Conservation (phyloP, 768 basidiomycete species). For the Russula griseocarnosa region DNA sequence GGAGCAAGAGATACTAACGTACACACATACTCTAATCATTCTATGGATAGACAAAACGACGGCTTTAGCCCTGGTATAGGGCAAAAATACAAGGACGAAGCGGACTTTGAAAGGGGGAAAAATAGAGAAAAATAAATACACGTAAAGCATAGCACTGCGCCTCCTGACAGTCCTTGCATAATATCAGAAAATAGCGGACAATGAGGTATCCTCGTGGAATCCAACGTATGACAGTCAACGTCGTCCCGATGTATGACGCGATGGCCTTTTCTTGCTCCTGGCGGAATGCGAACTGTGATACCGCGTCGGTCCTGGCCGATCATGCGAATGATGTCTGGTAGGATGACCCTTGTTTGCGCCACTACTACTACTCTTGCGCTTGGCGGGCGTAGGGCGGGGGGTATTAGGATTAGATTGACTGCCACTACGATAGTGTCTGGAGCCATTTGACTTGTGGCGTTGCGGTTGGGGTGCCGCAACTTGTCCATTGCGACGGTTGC, state of each 20-base stretch:
- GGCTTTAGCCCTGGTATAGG: neutral
- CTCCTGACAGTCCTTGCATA: slow-evolving; percentile 5
- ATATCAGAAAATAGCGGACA: slow-evolving; percentile 6
- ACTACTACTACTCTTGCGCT: slow-evolving; percentile 17
- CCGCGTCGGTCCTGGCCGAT: slow-evolving; percentile 8
- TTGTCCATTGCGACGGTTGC: neutral
- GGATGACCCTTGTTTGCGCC: neutral
- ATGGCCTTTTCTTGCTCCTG: slow-evolving; percentile 13
- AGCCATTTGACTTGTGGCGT: slow-evolving; percentile 6
- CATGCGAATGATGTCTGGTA: neutral
- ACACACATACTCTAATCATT: neutral
- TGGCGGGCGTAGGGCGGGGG: neutral
- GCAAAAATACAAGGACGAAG: slow-evolving; percentile 3
- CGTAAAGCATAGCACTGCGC: neutral
- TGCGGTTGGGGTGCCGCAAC: neutral
- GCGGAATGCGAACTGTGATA: slow-evolving; percentile 16
- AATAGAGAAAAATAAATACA: slow-evolving; percentile 19
- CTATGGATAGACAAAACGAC: neutral
- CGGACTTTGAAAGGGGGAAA: neutral
- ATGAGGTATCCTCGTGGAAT: slow-evolving; percentile 12
- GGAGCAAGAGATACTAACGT: neutral
- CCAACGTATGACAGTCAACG: slow-evolving; percentile 7
- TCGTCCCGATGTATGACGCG: slow-evolving; percentile 19
- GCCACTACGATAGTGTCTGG: slow-evolving; percentile 4
- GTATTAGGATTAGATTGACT: neutral